Conservation (phyloP, 1,139 yeast genomes). For the Petasospora rhodanensis region DNA sequence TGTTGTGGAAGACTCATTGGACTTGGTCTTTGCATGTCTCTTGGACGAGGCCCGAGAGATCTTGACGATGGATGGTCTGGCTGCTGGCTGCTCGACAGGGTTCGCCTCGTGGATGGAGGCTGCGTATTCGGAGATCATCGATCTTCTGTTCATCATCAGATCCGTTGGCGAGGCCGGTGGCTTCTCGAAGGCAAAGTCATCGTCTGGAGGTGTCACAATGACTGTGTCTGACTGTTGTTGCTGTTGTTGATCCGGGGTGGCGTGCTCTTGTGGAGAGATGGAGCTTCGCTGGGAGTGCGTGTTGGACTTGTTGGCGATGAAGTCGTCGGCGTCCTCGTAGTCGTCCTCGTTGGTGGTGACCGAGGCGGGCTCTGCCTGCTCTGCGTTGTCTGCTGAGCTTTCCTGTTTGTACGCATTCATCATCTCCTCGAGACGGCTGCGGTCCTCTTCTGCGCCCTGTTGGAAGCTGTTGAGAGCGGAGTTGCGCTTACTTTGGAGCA, state of each 20-base stretch:
- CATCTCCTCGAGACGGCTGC: conserved; percentile 10
- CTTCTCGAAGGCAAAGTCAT: conserved; percentile 4
- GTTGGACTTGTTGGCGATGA: conserved; percentile 18
- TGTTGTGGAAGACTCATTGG: conserved; percentile 6
- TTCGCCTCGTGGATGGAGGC: conserved; percentile 43
- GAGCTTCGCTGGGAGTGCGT: conserved; percentile 2
- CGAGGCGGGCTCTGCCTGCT: background rate
- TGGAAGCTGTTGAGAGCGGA: conserved; percentile 5
- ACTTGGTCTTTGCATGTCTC: conserved; percentile 7
- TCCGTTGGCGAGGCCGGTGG: conserved; percentile 6
- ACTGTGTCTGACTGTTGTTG: background rate
- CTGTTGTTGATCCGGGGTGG: background rate
- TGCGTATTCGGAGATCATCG: conserved; percentile 40
- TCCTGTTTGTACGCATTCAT: conserved; percentile 5
- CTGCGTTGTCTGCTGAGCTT: background rate
- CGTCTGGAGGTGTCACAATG: background rate
- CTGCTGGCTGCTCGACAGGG: conserved; percentile 29
- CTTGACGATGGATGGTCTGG: conserved; percentile 19
- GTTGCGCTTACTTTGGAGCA: conserved; percentile 2
- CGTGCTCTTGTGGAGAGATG: background rate
- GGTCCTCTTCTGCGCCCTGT: conserved; percentile 10
- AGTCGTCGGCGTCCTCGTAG: conserved; percentile 24
- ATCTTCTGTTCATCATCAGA: conserved; percentile 29
- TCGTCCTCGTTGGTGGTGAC: conserved; percentile 15
- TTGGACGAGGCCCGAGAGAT: conserved; percentile 11